Evolutionary conservation across 2,329 filamentous ascomycete species (phyloP).

Genomic region (Teratosphaeria destructans): DNA sequence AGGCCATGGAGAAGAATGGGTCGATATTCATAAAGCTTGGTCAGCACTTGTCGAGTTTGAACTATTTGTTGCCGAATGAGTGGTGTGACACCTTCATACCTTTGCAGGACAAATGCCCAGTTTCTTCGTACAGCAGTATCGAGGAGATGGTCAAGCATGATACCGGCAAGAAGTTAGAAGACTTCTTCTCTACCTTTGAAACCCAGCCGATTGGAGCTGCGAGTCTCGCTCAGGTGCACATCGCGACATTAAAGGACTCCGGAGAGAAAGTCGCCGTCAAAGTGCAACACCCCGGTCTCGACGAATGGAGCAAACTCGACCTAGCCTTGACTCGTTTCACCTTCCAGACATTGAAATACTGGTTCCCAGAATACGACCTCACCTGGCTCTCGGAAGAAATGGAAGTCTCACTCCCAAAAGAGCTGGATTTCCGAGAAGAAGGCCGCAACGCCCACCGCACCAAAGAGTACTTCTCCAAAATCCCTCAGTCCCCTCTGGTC

Average conservation of each 20-base stretch:
- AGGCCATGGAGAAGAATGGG: slow-evolving; percentile 86
- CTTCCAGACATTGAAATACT: slow-evolving; percentile 78
- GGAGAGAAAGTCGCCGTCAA: slow-evolving; percentile 90
- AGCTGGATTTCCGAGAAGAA: slow-evolving; percentile 81
- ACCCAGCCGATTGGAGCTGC: slow-evolving; percentile 77
- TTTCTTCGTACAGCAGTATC: slow-evolving; percentile 81
- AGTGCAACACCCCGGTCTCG: slow-evolving; percentile 81
- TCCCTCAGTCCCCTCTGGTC: slow-evolving; percentile 68
- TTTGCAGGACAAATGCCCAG: slow-evolving; percentile 87
- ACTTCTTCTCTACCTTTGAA: slow-evolving; percentile 81
- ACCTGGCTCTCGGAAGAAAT: slow-evolving; percentile 94
- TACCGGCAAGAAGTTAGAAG: slow-evolving; percentile 65
- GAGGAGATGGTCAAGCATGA: slow-evolving; percentile 77
- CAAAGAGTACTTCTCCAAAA: slow-evolving; percentile 66
- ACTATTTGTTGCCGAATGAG: slow-evolving; percentile 80
- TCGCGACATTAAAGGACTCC: slow-evolving; percentile 70
- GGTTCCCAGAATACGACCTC: slow-evolving; percentile 95
- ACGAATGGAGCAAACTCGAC: slow-evolving; percentile 84
- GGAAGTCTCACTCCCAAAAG: slow-evolving; percentile 79
- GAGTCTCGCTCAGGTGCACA: slow-evolving; percentile 87
- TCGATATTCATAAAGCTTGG: slow-evolving; percentile 98
- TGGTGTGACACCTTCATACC: slow-evolving; percentile 96
- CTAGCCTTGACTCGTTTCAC: slow-evolving; percentile 78
- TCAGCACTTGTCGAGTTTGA: slow-evolving; percentile 92
- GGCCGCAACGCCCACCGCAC: slow-evolving; percentile 73